Conservation (phyloP, 2,329 filamentous ascomycete genomes). For the Pseudogymnoascus sp. region DNA sequence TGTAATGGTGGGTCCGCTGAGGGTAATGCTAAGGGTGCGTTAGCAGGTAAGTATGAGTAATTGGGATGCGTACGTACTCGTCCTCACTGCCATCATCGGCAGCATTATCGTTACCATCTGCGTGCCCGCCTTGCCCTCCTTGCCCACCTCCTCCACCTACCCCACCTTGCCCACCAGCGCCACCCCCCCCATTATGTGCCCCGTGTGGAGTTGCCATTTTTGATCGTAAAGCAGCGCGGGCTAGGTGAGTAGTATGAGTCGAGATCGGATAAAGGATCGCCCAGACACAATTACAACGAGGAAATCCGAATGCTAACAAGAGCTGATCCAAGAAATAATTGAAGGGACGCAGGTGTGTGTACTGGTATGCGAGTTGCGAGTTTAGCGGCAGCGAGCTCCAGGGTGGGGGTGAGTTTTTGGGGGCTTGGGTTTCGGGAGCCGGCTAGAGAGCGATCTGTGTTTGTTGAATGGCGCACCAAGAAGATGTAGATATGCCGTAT, state of each 20-base stretch:
- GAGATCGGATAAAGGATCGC: neutral
- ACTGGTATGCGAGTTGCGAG: neutral
- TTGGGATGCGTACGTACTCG: neutral
- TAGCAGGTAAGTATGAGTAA: neutral
- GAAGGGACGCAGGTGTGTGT: neutral
- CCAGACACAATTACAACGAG: neutral
- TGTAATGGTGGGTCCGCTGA: neutral
- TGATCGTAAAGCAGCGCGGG: neutral
- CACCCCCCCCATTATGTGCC: neutral
- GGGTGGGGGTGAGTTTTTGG: neutral
- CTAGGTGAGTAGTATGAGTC: neutral
- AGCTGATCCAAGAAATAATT: neutral
- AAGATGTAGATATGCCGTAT: too few relatives aligned
- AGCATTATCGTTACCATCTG: neutral
- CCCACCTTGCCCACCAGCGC: neutral
- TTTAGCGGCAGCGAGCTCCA: neutral
- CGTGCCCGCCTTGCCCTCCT: neutral
- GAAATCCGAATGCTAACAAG: neutral
- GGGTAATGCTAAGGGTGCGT: neutral
- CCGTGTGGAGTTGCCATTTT: neutral
- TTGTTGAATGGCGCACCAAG: too few relatives aligned
- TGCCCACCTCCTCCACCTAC: neutral
- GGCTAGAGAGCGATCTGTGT: too few relatives aligned
- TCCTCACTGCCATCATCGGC: neutral
- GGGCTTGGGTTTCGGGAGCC: too few relatives aligned